phyloP scores from a whole-genome alignment of 225 moss, liverwort and hornwort species.

The Straminergon stramineum region DNA sequence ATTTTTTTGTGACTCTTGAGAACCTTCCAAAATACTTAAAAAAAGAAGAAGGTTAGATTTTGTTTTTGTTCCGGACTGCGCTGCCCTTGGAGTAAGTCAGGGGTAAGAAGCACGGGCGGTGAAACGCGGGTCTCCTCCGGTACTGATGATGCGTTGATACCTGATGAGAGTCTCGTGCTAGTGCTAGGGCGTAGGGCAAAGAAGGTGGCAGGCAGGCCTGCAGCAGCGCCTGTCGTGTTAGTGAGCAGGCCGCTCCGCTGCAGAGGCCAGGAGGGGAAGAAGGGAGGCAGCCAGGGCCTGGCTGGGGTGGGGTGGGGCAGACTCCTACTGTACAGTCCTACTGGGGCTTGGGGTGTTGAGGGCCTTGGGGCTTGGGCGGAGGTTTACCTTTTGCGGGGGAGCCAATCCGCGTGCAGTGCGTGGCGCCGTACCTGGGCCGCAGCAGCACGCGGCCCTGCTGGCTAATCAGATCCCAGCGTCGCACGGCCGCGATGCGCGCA shows the following conservation, averaged over 20 bases:
- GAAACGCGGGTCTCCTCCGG: not conserved
- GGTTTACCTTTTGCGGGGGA: slow-evolving; percentile 5
- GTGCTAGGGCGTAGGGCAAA: not conserved
- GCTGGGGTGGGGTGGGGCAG: not conserved
- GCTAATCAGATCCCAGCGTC: slow-evolving; percentile 26
- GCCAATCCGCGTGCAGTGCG: slow-evolving; percentile 35
- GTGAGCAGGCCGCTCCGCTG: not conserved
- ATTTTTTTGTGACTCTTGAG: not conserved
- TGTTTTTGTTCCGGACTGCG: not conserved
- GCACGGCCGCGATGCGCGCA: slow-evolving; percentile 47
- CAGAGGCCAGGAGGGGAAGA: not conserved
- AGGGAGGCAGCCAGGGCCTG: not conserved
- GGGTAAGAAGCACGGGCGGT: not conserved
- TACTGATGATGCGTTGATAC: not conserved
- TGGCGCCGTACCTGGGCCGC: slow-evolving; percentile 36
- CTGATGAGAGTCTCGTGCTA: not conserved
- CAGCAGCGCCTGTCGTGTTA: not conserved
- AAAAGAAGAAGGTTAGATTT: too few relatives aligned
- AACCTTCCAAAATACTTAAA: not conserved
- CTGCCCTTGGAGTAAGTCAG: not conserved
- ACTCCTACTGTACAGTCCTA: not conserved
- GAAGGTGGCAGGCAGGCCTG: not conserved
- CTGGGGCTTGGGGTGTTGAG: not conserved
- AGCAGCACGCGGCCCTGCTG: slow-evolving; percentile 36
- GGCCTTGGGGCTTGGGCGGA: not conserved